These are phyloP conservation scores for Colletotrichum costaricense DNA, from an alignment of 2,329 filamentous ascomycete species.

Conservation along the genomic window DNA sequence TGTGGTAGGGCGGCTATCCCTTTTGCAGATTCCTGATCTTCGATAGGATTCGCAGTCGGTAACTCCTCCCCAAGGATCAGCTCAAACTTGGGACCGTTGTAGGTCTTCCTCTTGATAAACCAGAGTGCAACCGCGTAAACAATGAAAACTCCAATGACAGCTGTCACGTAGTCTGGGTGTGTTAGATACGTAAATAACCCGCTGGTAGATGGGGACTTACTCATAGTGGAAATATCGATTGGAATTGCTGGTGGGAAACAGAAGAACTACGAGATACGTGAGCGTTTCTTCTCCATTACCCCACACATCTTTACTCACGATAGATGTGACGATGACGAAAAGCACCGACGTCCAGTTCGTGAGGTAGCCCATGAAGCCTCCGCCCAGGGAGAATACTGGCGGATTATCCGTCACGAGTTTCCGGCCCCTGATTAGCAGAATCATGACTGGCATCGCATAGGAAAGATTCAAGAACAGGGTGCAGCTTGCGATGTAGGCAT, in stretches of 20 bases:
- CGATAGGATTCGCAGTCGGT: background rate
- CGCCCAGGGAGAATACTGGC: conserved; percentile 5
- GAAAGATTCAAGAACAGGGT: conserved; percentile 59
- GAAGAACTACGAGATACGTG: conserved; percentile 3
- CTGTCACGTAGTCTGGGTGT: conserved; percentile 15
- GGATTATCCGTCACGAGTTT: conserved; percentile 38
- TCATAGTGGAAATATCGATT: conserved; percentile 19
- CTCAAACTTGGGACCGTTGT: conserved; percentile 19
- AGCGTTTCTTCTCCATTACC: background rate
- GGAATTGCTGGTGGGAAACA: conserved; percentile 27
- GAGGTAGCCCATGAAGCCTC: conserved; percentile 7
- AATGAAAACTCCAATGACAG: conserved; percentile 9
- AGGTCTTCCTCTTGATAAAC: conserved; percentile 3
- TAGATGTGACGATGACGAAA: conserved; percentile 17
- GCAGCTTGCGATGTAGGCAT: conserved; percentile 56
- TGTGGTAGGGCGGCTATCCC: background rate
- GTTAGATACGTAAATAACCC: background rate
- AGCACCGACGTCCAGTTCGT: conserved; percentile 15
- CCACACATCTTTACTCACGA: background rate
- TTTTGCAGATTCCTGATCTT: background rate
- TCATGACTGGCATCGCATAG: conserved; percentile 55
- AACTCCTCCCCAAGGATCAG: conserved; percentile 21
- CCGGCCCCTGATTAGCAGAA: conserved; percentile 50
- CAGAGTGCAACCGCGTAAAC: conserved; percentile 6
- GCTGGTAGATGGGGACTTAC: background rate